Conservation (phyloP, 1,284 basidiomycete species). For the Pascua guehoae region DNA sequence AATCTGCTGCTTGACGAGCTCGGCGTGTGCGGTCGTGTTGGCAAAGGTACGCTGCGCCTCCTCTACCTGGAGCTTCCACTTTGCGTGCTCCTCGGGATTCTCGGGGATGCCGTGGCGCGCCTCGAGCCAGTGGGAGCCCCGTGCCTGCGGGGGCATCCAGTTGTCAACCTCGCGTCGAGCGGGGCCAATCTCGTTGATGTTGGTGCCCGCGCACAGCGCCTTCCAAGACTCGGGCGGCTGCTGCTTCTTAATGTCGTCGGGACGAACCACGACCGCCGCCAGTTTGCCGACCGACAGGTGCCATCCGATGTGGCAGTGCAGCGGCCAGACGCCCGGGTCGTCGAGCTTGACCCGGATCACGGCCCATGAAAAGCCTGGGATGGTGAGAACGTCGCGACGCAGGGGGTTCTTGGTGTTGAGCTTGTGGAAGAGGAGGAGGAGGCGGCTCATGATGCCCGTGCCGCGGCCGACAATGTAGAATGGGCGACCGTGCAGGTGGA, state of each 20-base stretch:
- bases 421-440: background rate
- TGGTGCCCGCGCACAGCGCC: conserved; percentile 9
- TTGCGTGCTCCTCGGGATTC: no score
- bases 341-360: conserved; percentile 27
- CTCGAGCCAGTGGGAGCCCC: no score
- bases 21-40: no score
- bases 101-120: no score
- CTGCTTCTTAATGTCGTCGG: conserved; percentile 10
- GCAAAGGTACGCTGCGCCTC: no score
- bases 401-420: conserved; percentile 42
- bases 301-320: conserved; percentile 32
- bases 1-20: no score
- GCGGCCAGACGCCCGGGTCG: conserved; percentile 21
- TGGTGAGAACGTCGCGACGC: conserved; percentile 42
- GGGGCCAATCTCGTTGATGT: conserved; percentile 11
- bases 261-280: conserved; percentile 17
- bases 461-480: conserved; percentile 44
- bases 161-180: background rate
- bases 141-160: no score
- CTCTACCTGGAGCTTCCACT: no score
- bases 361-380: conserved; percentile 27
- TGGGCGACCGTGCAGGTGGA: conserved; percentile 34
- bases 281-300: conserved; percentile 14
- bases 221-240: conserved; percentile 15
- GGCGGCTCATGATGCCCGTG: no score